phyloP scores from a whole-genome alignment of 495 filamentous ascomycete species.

The Trichoderma asperelloides region DNA sequence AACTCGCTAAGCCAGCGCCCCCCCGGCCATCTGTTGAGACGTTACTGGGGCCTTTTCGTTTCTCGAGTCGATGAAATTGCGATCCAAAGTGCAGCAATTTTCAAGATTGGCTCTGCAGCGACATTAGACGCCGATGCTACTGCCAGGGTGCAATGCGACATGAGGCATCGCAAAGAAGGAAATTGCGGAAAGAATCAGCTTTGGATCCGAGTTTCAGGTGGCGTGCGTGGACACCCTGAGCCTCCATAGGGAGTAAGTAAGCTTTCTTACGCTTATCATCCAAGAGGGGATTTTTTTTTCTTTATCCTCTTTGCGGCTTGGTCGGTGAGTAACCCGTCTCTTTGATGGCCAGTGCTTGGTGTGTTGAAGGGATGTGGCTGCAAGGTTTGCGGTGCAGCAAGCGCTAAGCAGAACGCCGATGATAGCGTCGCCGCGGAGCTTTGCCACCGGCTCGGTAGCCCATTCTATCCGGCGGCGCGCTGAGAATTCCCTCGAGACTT shows the following conservation, averaged over 20 bases:
- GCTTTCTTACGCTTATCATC: not conserved
- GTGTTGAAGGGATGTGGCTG: conserved; percentile 1
- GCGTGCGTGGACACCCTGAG: not conserved
- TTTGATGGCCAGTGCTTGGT: not conserved
- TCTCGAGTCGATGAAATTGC: not conserved
- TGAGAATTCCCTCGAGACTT: not conserved
- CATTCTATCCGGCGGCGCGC: not conserved
- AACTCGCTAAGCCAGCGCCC: not conserved
- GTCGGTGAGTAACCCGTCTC: conserved; percentile 1
- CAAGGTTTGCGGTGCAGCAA: not conserved
- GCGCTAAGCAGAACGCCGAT: not conserved
- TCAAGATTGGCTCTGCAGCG: not conserved
- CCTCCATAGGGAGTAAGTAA: not conserved
- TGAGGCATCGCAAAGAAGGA: conserved; percentile 1
- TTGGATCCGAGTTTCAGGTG: conserved; percentile 2
- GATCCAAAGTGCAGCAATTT: not conserved
- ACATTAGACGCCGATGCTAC: not conserved
- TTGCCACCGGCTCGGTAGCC: conserved; percentile 7
- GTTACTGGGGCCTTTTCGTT: not conserved
- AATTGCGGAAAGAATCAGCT: not conserved
- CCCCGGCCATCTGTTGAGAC: not conserved
- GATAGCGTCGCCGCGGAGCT: conserved; percentile 7
- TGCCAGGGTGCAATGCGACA: not conserved
- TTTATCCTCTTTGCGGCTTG: not conserved
- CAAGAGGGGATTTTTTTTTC: not conserved